phyloP scores from a whole-genome alignment of 352 stramenopile species.

The Pythium rhizo-oryzae region DNA sequence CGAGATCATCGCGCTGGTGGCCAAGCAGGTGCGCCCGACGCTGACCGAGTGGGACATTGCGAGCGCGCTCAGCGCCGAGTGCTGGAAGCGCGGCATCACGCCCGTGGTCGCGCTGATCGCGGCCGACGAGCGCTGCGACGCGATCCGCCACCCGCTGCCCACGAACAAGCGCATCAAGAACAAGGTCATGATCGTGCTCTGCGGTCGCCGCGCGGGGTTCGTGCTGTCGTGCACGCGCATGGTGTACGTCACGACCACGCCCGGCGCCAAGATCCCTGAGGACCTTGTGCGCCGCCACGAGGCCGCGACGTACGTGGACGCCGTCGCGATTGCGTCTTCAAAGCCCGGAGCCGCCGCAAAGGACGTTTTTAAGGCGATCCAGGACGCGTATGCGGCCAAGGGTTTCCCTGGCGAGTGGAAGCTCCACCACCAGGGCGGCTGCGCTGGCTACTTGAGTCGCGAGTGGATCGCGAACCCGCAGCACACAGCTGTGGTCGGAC shows the following conservation, averaged over 20 bases:
- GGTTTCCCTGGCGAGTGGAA: constrained; percentile 68
- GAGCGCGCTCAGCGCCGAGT: constrained; percentile 38
- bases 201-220: constrained; percentile 60
- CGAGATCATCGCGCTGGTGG: constrained; percentile 59
- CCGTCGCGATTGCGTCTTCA: constrained; percentile 50
- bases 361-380: constrained; percentile 58
- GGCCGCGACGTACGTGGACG: constrained; percentile 72
- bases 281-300: constrained; percentile 64
- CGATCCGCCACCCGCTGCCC: constrained; percentile 67
- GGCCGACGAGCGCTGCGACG: constrained; percentile 66
- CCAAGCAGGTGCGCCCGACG: constrained; percentile 40
- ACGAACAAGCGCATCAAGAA: constrained; percentile 71
- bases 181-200: constrained; percentile 82
- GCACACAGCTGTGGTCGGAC: constrained; percentile 34
- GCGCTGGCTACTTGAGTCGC: constrained; percentile 66
- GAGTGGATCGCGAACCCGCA: constrained; percentile 70
- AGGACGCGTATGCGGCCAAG: constrained; percentile 55
- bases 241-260: constrained; percentile 59
- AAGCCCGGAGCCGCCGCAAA: constrained; percentile 35
- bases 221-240: constrained; percentile 68
- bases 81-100: constrained; percentile 51
- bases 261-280: constrained; percentile 25
- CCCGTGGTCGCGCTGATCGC: constrained; percentile 63
- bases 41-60: constrained; percentile 66
- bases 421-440: constrained; percentile 67